These are phyloP conservation scores for Hypoxylon sp. DNA, from an alignment of 2,329 filamentous ascomycete genomes.

Conservation along the genomic window DNA sequence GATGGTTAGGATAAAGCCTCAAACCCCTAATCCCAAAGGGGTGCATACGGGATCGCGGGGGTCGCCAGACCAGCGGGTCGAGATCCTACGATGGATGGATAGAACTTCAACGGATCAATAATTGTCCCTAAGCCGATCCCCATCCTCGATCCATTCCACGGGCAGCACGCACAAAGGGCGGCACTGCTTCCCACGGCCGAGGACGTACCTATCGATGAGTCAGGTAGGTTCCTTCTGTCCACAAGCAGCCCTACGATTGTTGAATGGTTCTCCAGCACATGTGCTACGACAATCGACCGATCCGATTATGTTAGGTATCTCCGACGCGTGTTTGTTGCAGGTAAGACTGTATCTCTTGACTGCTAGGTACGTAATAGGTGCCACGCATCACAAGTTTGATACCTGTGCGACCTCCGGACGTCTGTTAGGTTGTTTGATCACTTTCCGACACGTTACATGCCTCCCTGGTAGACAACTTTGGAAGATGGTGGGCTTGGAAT, in stretches of 20 bases:
- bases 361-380: constrained; percentile 1
- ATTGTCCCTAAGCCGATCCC: constrained; percentile 3
- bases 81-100: neutral
- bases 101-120: neutral
- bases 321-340: constrained; percentile 23
- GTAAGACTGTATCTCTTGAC: neutral
- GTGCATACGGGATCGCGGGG: neutral
- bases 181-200: neutral
- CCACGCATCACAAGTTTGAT: constrained; percentile 8
- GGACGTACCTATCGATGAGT: neutral
- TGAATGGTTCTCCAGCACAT: neutral
- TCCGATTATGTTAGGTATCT: constrained; percentile 4
- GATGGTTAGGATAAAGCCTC: neutral
- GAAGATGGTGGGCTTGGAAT: neutral
- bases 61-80: neutral
- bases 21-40: neutral
- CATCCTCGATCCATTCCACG: neutral
- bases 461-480: neutral
- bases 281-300: constrained; percentile 10
- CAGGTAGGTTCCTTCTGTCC: neutral
- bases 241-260: neutral
- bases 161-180: neutral
- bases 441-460: neutral
- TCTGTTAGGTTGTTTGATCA: neutral
- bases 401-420: neutral